Base-by-base conservation (phyloP, 1,284 basidiomycete genomes). In the Marasmius fiardii region DNA sequence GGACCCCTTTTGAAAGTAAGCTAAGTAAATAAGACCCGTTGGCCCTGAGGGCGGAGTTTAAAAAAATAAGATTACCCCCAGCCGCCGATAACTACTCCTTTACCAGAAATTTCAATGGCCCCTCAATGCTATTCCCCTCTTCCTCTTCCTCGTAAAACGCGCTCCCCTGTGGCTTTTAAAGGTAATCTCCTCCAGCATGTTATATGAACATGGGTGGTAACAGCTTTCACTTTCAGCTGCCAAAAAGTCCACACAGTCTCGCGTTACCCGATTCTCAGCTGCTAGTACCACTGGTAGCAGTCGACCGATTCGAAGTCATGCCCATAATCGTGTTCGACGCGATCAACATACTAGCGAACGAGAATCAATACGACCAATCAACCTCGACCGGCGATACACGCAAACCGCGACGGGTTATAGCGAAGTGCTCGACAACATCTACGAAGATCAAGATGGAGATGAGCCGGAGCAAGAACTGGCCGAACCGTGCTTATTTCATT, bases 401-500 rank as follows among this genome's bases (percentile, higher is more conserved):
- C 58, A 52, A n/a, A 16, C 33, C 37, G 18, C 37, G 18, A 44
- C 47, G 10, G 48, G 20, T 4, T 53, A 48, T 26, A 12, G 43
- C 31, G 39, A 54, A 24, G 49, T 28, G 21, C 43, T 58, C 34
- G 52, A 53, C 18, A 43, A 44, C 1, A 35, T 48, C 28, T 23
- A 50, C 11, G 55, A 58, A 41, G 49, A 52, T 33, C 48, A 55
- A 43, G 16, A 28, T 18, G 44, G 53, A 18, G 18, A 45, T 12
- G 57, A 57, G 33, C 16, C 26, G 3, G 16, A 16, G 20, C n/a
- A 20, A 16, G 39, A 41, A 41, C 39, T 16, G 16, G n/a, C 20
- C 14, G 53, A 54, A 39, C 49, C 31, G 6, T 52, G 54, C 14
- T 45, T 54, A 18, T 63, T 63, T 47, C 54, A 37, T 12, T 63